Percentiles rank a stretch among this genome's conserved stretches.
phyloP scores from a whole-genome alignment of 2,329 filamentous ascomycete species.

The Xylariales sp. region DNA sequence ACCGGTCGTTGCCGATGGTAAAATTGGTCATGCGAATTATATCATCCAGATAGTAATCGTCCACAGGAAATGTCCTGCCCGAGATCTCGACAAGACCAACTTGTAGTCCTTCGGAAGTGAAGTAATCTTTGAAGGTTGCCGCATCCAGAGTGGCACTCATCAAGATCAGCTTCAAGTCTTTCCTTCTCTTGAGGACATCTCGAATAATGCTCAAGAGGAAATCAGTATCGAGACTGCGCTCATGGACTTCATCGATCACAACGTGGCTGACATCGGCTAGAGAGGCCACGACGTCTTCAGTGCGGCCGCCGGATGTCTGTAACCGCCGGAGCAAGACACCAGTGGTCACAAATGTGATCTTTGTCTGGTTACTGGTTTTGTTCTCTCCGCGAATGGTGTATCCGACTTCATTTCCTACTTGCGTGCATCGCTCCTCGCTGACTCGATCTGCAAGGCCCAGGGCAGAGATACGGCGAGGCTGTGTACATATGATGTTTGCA shows the following conservation, averaged over 20 bases:
- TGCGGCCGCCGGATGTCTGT: constrained; percentile 80
- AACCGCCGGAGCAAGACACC: constrained; percentile 85
- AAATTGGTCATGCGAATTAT: constrained; percentile 78
- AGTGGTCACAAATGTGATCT: constrained; percentile 93
- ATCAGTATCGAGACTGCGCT: constrained; percentile 90
- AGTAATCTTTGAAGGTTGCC: constrained; percentile 79
- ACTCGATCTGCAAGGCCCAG: constrained; percentile 92
- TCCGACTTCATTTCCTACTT: constrained; percentile 82
- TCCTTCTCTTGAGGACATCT: constrained; percentile 70
- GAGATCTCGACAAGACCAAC: constrained; percentile 84
- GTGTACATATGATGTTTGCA: constrained; percentile 91
- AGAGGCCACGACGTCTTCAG: constrained; percentile 75
- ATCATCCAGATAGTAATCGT: constrained; percentile 87
- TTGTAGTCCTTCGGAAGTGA: constrained; percentile 59
- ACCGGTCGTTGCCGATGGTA: constrained; percentile 26
- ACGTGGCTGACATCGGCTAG: constrained; percentile 90
- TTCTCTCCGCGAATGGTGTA: constrained; percentile 91
- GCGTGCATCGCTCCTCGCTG: constrained; percentile 80
- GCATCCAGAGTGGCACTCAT: constrained; percentile 98
- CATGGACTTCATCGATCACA: constrained; percentile 94
- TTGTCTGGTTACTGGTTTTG: constrained; percentile 67
- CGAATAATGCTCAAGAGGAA: constrained; percentile 85
- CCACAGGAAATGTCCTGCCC: constrained; percentile 83
- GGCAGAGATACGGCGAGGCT: constrained; percentile 90
- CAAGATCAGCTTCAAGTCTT: constrained; percentile 81